Base-by-base conservation (phyloP, 768 basidiomycete species). In the Kwoniella botswanensis region DNA sequence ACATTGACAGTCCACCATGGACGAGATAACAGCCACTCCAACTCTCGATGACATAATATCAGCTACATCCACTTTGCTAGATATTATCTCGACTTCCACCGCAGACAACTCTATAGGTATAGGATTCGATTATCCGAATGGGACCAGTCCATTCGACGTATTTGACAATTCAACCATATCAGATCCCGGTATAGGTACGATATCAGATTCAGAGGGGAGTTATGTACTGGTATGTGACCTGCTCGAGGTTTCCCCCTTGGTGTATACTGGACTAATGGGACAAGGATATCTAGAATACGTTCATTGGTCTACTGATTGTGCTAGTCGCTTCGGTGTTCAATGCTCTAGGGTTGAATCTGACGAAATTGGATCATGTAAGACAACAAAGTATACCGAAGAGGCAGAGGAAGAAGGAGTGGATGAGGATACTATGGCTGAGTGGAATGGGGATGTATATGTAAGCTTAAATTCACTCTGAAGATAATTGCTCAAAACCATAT, bases 381-480 rank as follows among this genome's bases (percentile, higher is more conserved):
- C 71, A 79, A 62, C 78, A 79, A 55, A 44, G 41, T 3, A 70
- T 96, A 60, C 95, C 95, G 17, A 92, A 91, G 82, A 84, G 89
- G 50, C 88, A 90, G 12, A 87, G 94, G 44, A 87, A 86, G 78
- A 88, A 86, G 71, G 93, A 94, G 81, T 96, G 89, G 88, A 84
- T 90, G 83, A 88, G 95, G 43, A 92, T 93, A 0, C 84, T 94
- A 76, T 96, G 95, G 94, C 85, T 95, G 6, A 86, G 94, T 4
- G 94, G 94, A 72, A 97, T 97, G 70, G 79, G 91, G 17, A 87
- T 94, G n/a, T 98, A 98, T 84, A 93, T 97, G 92, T 92, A 72
- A 72, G 90, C 85, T 12, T 22, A 12, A 21, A 63, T 21, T 15
- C 24, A 44, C 57, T 35, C 35, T 35, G 35, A 35, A 35, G 35